Conservation (phyloP, 345 rosid genomes). For the Erodium maritimum region DNA sequence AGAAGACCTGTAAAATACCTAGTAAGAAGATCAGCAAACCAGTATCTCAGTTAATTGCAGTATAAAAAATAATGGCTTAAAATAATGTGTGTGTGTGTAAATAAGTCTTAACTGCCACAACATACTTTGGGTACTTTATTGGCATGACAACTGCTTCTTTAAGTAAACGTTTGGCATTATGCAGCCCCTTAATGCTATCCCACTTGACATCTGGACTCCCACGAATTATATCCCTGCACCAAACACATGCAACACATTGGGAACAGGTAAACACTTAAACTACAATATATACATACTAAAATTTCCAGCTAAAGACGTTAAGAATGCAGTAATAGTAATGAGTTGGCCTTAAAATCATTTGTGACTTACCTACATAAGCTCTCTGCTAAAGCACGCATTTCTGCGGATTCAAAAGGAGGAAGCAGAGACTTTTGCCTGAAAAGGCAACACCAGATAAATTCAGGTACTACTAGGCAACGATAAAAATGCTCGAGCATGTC, state of each 20-base stretch:
- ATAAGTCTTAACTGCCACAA: constrained; percentile 9
- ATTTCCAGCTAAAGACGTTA: background rate
- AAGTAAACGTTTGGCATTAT: constrained; percentile 73
- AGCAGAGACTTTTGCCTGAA: constrained; percentile 73
- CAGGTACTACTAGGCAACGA: background rate
- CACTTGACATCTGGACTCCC: constrained; percentile 90
- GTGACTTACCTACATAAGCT: constrained; percentile 62
- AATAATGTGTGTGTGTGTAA: constrained; percentile 1
- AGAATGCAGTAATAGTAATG: constrained; percentile 1
- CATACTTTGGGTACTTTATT: constrained; percentile 91
- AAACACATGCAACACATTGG: background rate
- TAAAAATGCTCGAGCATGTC: background rate
- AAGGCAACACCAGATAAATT: background rate
- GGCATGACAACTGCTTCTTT: constrained; percentile 99
- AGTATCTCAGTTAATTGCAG: background rate
- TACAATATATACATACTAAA: constrained; percentile 3
- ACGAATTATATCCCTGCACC: constrained; percentile 76
- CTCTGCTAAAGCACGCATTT: constrained; percentile 75
- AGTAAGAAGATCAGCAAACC: constrained; percentile 2
- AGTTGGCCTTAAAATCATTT: background rate
- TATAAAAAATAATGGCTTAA: background rate
- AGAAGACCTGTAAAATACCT: constrained; percentile 93
- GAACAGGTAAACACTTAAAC: background rate
- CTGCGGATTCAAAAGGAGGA: constrained; percentile 85
- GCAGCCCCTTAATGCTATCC: constrained; percentile 91